phyloP scores from a whole-genome alignment of 106 monocot genomes.

The Gastrodia elata region DNA sequence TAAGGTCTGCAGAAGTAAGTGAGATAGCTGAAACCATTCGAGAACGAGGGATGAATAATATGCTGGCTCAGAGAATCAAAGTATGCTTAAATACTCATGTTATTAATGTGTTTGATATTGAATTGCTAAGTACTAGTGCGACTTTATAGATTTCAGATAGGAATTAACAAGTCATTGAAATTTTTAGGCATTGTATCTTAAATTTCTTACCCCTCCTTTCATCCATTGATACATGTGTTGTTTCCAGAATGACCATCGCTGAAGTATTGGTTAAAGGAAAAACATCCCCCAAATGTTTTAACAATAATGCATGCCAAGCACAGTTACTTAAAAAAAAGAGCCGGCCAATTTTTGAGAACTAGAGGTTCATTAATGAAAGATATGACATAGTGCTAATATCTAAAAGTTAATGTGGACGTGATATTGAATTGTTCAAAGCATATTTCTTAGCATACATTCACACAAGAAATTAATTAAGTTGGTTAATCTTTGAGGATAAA shows the following conservation, averaged over 20 bases:
- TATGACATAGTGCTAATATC: background rate
- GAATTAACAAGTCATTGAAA: background rate
- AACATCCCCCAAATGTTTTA: background rate
- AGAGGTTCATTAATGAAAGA: background rate
- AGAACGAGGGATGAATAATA: slow-evolving; percentile 84
- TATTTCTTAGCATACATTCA: background rate
- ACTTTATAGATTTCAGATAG: background rate
- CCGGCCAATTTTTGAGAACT: background rate
- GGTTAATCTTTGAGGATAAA: background rate
- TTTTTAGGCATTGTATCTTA: background rate
- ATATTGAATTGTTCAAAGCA: background rate
- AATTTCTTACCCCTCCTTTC: background rate
- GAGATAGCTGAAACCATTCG: slow-evolving; percentile 60
- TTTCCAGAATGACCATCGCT: background rate
- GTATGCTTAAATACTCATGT: slow-evolving; percentile 18
- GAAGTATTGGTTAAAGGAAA: background rate
- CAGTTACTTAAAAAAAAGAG: background rate
- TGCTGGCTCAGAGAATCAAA: slow-evolving; percentile 84
- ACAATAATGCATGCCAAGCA: background rate
- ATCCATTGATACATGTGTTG: background rate
- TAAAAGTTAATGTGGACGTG: background rate
- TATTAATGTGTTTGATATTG: background rate
- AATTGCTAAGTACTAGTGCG: background rate
- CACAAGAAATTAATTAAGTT: background rate
- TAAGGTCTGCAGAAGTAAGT: slow-evolving; percentile 50